phyloP scores from a whole-genome alignment of 805 yeast species.

The Wickerhamomyces rabaulensis region DNA sequence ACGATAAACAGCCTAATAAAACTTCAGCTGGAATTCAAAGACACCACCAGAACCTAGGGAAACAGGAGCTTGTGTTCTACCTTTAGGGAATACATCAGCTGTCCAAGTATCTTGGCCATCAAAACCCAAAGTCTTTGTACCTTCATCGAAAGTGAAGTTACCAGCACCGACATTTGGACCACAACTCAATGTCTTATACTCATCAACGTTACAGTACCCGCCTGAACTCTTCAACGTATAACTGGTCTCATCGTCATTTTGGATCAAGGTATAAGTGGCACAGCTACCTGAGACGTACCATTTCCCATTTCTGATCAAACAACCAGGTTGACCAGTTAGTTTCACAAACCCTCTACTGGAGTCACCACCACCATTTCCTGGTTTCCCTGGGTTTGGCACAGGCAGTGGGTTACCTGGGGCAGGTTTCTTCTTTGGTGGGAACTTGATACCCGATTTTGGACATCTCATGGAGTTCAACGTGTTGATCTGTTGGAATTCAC shows the following conservation, averaged over 20 bases:
- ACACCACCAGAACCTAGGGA: conserved; percentile 5
- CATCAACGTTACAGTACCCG: conserved; percentile 63
- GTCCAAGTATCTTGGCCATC: conserved; percentile 4
- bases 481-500: conserved; percentile 61
- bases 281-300: conserved; percentile 83
- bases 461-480: conserved; percentile 55
- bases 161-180: conserved; percentile 51
- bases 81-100: conserved; percentile 8
- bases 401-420: conserved; percentile 16
- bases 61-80: conserved; percentile 6
- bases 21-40: conserved; percentile 5
- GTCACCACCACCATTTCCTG: conserved; percentile 7
- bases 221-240: conserved; percentile 55
- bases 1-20: too few relatives aligned
- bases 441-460: conserved; percentile 63
- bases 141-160: conserved; percentile 28
- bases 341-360: conserved; percentile 42
- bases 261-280: conserved; percentile 58
- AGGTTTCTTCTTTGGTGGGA: conserved; percentile 37
- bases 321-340: conserved; percentile 53
- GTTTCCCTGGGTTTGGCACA: conserved; percentile 22
- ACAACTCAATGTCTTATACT: conserved; percentile 19
- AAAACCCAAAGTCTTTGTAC: conserved; percentile 10
- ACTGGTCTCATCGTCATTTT: conserved; percentile 34
- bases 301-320: conserved; percentile 79